Conservation (phyloP, 2,329 filamentous ascomycete genomes). For the Colletotrichum sp. region DNA sequence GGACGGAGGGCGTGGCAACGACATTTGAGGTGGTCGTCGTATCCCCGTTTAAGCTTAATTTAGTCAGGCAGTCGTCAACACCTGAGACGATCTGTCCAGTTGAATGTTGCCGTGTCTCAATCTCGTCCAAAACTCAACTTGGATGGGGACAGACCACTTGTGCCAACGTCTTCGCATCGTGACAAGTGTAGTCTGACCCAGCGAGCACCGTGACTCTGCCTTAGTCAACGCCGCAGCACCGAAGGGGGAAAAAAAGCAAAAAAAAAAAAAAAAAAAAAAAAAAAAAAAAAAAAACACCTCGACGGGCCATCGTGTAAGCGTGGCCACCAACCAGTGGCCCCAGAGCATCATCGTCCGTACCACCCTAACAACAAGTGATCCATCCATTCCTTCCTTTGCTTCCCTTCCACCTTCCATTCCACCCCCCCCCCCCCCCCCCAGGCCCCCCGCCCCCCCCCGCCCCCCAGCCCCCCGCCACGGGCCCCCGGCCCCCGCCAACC, state of each 20-base stretch:
- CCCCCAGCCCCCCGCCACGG: no score
- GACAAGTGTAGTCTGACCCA: background rate
- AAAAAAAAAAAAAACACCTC: background rate
- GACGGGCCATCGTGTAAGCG: background rate
- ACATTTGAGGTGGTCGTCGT: background rate
- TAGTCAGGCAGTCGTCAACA: background rate
- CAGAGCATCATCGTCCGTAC: background rate
- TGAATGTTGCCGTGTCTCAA: background rate
- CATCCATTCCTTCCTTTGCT: background rate
- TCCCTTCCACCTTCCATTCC: background rate
- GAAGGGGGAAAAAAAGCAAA: no score
- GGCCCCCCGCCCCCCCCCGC: no score
- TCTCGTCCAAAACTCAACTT: background rate
- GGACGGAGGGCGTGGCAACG: background rate
- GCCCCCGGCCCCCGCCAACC: no score
- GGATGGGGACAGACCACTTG: background rate
- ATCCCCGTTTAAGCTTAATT: slow-evolving; percentile 20
- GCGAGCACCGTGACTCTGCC: background rate
- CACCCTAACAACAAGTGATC: background rate
- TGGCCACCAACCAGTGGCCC: background rate
- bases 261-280: background rate
- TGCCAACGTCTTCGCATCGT: background rate
- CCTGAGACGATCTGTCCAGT: slow-evolving; percentile 9
- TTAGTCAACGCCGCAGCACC: background rate
- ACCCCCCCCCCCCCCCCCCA: no score